phyloP scores from a whole-genome alignment of 2,329 filamentous ascomycete genomes.

The Triangularia setosa region DNA sequence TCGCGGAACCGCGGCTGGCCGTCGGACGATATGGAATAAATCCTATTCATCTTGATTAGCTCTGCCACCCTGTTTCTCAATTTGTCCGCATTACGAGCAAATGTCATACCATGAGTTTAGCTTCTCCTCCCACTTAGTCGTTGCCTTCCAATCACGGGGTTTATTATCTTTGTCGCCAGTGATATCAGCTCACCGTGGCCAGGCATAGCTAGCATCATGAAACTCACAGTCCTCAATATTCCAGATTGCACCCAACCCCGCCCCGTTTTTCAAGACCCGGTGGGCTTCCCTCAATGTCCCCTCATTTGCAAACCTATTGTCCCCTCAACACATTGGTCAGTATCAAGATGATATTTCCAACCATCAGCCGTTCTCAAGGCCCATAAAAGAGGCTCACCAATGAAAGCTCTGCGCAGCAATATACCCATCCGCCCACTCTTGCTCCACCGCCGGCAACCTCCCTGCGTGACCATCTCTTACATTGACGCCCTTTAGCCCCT shows the following conservation, averaged over 20 bases:
- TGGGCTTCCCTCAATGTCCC: slow-evolving; percentile 63
- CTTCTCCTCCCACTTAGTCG: slow-evolving; percentile 57
- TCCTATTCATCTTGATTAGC: slow-evolving; percentile 18
- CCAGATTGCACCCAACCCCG: slow-evolving; percentile 65
- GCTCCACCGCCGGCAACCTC: slow-evolving; percentile 45
- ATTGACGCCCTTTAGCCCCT: slow-evolving; percentile 46
- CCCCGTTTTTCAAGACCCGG: slow-evolving; percentile 58
- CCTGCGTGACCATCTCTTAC: slow-evolving; percentile 57
- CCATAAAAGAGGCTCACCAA: slow-evolving; percentile 46
- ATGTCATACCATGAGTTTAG: slow-evolving; percentile 51
- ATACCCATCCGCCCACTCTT: slow-evolving; percentile 51
- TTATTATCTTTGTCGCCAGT: slow-evolving; percentile 54
- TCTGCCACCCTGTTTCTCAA: neutral
- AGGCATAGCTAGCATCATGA: neutral
- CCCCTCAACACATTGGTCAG: neutral
- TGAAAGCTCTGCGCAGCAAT: slow-evolving; percentile 63
- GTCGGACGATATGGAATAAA: slow-evolving; percentile 51
- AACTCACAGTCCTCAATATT: slow-evolving; percentile 62
- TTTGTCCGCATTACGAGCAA: neutral
- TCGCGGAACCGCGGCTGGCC: slow-evolving; percentile 63
- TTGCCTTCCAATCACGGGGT: slow-evolving; percentile 50
- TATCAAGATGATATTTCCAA: neutral
- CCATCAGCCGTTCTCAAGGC: neutral
- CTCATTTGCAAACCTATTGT: slow-evolving; percentile 58
- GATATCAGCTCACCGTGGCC: neutral